A percentile compares a stretch with the other conserved stretches of the same genome.
phyloP scores from a whole-genome alignment of 441 rosid species.

The Erodium trifolium region DNA sequence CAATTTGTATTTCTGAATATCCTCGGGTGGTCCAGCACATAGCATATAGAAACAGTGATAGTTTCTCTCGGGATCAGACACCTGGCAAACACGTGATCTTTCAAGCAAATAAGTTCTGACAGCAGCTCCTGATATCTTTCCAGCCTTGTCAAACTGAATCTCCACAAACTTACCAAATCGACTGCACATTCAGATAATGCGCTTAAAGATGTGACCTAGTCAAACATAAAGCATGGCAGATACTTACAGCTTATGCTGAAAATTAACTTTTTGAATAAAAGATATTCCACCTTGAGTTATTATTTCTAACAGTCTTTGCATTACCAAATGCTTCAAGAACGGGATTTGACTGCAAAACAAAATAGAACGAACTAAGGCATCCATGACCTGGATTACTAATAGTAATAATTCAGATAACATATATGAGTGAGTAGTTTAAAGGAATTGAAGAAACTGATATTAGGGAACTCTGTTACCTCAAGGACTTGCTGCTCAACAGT shows the following conservation, averaged over 20 bases:
- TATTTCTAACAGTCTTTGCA: constrained; percentile 98
- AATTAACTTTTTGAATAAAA: not conserved
- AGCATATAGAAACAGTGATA: constrained; percentile 81
- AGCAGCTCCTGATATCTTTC: constrained; percentile 74
- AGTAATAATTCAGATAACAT: constrained; percentile 1
- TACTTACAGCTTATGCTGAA: not conserved
- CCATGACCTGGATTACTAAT: not conserved
- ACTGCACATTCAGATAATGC: constrained; percentile 22
- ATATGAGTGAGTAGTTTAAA: not conserved
- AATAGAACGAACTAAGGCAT: constrained; percentile 14
- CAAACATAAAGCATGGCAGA: not conserved
- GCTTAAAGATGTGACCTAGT: not conserved
- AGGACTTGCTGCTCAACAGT: constrained; percentile 75
- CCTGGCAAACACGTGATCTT: constrained; percentile 75
- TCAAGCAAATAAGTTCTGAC: constrained; percentile 67
- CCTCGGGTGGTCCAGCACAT: constrained; percentile 63
- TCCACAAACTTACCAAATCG: constrained; percentile 83
- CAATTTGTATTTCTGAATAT: constrained; percentile 49
- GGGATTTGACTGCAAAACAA: constrained; percentile 87
- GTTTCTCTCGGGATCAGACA: constrained; percentile 78
- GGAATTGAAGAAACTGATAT: not conserved
- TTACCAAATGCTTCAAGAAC: constrained; percentile 99
- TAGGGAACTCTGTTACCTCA: constrained; percentile 25
- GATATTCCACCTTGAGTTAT: constrained; percentile 75
- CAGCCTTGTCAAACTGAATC: constrained; percentile 53